Evolutionary conservation across 148 eudicot genomes (phyloP), one percentile per base, ranked within the genome.

Genomic region (Mesembryanthemum crystallinum): DNA sequence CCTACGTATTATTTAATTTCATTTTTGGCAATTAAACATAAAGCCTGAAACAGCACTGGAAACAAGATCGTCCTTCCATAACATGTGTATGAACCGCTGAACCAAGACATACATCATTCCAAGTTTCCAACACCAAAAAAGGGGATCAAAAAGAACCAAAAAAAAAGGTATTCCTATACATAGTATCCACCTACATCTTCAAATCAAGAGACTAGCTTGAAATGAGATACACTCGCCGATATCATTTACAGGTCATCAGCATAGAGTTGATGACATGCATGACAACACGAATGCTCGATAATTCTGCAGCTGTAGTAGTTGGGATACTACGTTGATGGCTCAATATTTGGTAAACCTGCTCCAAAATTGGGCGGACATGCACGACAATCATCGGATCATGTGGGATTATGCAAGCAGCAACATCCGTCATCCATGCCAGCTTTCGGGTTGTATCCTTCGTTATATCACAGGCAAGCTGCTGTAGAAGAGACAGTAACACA

Each of bases 261-360:
- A 92, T 86, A 55, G 98, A 88, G 81, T 91, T 89, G 86, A 96
- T 86, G 77, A 96, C 86, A 43, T 89, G 92, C 91, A 89, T 85
- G 58, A 89, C 71, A 27, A 92, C 75, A 24, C 98, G 97, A 57
- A 88, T 82, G 80, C 81, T 89, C 18, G 92, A 75, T 25, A 85
- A 67, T 71, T 95, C 99, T 1, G 86, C 21, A 9, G 86, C 27
- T 4, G 86, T 76, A 18, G 88, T 83, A 13, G 84, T 84, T 3
- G 92, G 88, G 57, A 88, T 84, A 85, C 73, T 89, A 7, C 97
- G 88, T 52, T 88, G 96, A 77, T 92, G 92, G 79, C 80, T 86
- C 62, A 95, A 75, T 35, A 95, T 95, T 83, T 91, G 94, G 83
- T 91, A 89, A 24, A 95, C 97, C 86, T 95, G 99, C 83, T 95